Base-by-base conservation (phyloP, 306 rosid species). In the Bauhinia variegata region DNA sequence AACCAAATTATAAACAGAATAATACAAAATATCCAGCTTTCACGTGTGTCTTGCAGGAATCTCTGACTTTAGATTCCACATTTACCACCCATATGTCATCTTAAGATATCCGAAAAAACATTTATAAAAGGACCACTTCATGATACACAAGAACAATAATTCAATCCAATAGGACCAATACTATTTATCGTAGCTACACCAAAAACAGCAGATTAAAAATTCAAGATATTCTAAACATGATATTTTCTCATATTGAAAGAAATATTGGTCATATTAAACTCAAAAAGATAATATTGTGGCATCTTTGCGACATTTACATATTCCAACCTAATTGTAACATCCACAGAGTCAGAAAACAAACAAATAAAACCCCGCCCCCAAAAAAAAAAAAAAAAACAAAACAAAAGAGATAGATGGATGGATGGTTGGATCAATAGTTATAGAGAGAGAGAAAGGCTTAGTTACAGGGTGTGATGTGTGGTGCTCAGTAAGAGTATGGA, bases 401-500 rank as follows among this genome's bases (percentile, higher is more conserved):
- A 61, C 5, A 12, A 3, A 23, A 23, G 4, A 14, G 3, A 1
- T 44, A 5, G 9, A 5, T 5, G 5, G 41, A 8, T 34, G 7
- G 7, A 7, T 4, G n/a, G 5, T 8, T 42, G 17, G 53, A 23
- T 61, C 72, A 30, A 65, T 70, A 53, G 39, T 56, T 31, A 68
- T 14, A 72, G 68, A 61, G 73, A 54, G 77, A 64, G 16, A 43
- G 54, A 42, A 62, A 47, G 53, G 65, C 43, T 70, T 69, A 71
- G 74, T 84, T 77, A 89, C 96, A 17, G 69, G 66, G 62, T 72
- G 79, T 19, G 75, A 53, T 69, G 48, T 70, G 28, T 16, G 65
- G 47, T 47, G 72, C 60, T 78, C 81, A 59, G 68, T 37, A 47
- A 86, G 70, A 34, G 89, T 60, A 64, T 33, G 67, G 56, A 38